Evolutionary conservation across 129 eudicot genomes (phyloP).

Genomic region (Kitagawia praeruptora): DNA sequence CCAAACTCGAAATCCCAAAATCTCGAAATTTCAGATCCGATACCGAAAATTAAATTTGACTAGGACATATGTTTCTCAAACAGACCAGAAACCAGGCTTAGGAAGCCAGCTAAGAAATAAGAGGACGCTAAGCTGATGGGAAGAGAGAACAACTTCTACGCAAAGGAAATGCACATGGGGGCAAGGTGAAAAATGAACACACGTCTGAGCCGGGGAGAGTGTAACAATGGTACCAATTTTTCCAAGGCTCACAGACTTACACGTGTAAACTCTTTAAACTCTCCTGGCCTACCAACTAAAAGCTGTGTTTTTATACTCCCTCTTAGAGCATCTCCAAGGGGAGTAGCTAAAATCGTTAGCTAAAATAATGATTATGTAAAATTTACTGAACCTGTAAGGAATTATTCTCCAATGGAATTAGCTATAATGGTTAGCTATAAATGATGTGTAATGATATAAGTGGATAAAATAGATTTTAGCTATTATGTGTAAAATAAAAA

Average conservation of each 20-base stretch:
- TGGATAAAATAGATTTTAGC: too few relatives aligned
- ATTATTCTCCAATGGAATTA: too few relatives aligned
- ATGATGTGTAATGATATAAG: too few relatives aligned
- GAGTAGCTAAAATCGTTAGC: too few relatives aligned
- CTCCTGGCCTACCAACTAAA: background rate
- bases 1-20: background rate
- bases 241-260: background rate
- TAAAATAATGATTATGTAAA: too few relatives aligned
- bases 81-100: background rate
- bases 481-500: too few relatives aligned
- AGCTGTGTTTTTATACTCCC: background rate
- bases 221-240: background rate
- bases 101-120: background rate
- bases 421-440: too few relatives aligned
- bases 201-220: background rate
- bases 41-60: too few relatives aligned
- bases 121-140: background rate
- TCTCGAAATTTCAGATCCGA: too few relatives aligned
- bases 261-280: background rate
- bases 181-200: background rate
- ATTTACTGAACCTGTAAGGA: too few relatives aligned
- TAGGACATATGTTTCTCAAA: too few relatives aligned
- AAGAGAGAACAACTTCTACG: background rate
- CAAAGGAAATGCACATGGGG: conserved; percentile 8
- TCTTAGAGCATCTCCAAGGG: too few relatives aligned